Conservation (phyloP, 306 rosid species). For the Notholithocarpus densiflorus region DNA sequence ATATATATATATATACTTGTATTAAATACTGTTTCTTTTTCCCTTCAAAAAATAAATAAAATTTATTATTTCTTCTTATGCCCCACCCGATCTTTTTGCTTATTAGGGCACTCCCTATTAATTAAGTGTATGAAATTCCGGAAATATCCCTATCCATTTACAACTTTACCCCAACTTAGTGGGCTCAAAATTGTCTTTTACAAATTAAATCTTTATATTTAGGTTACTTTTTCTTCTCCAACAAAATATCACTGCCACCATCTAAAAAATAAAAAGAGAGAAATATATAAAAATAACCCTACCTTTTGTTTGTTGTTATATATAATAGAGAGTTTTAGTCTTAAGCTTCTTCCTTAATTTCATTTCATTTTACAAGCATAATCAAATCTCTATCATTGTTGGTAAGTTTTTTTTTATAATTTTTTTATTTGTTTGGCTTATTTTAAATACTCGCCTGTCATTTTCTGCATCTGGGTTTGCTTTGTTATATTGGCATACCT, state of each 20-base stretch:
- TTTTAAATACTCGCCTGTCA: constrained; percentile 18
- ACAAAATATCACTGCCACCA: constrained; percentile 17
- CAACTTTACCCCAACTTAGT: background rate
- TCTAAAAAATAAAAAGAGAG: constrained; percentile 9
- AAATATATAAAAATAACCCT: constrained; percentile 12
- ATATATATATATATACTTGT: too few species aligned
- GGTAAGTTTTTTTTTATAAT: constrained; percentile 28
- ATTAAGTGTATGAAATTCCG: background rate
- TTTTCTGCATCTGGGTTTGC: constrained; percentile 49
- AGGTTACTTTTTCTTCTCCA: constrained; percentile 36
- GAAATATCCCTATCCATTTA: constrained; percentile 17
- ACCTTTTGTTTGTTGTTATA: constrained; percentile 4
- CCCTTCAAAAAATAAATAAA: too few species aligned
- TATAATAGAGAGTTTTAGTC: constrained; percentile 26
- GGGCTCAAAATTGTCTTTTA: constrained; percentile 21
- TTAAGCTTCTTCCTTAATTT: constrained; percentile 39
- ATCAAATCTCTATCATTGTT: constrained; percentile 27
- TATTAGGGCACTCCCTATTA: background rate
- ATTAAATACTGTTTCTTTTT: too few species aligned
- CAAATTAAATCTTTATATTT: background rate
- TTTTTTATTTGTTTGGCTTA: background rate
- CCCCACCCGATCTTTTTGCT: background rate
- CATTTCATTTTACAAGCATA: constrained; percentile 35
- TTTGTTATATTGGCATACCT: constrained; percentile 7
- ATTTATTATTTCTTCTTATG: too few species aligned